A percentile compares a stretch with the other conserved stretches of the same genome.
These are phyloP conservation scores for Emydomyces testavorans DNA, from an alignment of 2,329 filamentous ascomycete genomes.

Conservation along the genomic window DNA sequence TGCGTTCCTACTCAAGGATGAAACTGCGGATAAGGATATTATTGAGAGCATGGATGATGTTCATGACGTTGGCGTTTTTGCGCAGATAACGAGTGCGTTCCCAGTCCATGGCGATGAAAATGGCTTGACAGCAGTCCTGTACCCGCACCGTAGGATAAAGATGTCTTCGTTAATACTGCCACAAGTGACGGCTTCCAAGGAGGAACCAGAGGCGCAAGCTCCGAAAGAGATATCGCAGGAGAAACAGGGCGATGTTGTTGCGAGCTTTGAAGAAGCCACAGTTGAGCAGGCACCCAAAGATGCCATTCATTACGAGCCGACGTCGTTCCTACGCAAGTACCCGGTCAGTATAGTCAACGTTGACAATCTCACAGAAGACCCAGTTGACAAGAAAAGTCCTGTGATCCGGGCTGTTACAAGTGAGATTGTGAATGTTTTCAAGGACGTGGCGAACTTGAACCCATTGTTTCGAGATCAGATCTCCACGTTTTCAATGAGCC, in stretches of 20 bases:
- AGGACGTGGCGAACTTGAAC: constrained; percentile 89
- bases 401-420: constrained; percentile 86
- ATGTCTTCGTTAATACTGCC: constrained; percentile 74
- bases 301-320: constrained; percentile 64
- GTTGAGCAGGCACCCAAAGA: constrained; percentile 47
- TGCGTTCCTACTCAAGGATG: constrained; percentile 93
- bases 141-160: constrained; percentile 88
- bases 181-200: constrained; percentile 28
- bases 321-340: constrained; percentile 81
- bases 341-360: constrained; percentile 91
- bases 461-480: constrained; percentile 94
- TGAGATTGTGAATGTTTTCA: constrained; percentile 98
- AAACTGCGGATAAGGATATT: constrained; percentile 82
- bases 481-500: constrained; percentile 90
- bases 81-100: constrained; percentile 93
- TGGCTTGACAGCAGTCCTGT: constrained; percentile 82
- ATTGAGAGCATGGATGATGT: constrained; percentile 87
- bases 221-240: constrained; percentile 44
- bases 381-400: constrained; percentile 78
- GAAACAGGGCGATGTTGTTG: constrained; percentile 86
- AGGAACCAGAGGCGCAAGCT: constrained; percentile 25
- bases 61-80: constrained; percentile 92
- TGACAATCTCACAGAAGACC: constrained; percentile 80
- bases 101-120: constrained; percentile 71
- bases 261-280: constrained; percentile 81